Conservation (phyloP, 2,329 filamentous ascomycete species). For the Fusarium tjaetaba region DNA sequence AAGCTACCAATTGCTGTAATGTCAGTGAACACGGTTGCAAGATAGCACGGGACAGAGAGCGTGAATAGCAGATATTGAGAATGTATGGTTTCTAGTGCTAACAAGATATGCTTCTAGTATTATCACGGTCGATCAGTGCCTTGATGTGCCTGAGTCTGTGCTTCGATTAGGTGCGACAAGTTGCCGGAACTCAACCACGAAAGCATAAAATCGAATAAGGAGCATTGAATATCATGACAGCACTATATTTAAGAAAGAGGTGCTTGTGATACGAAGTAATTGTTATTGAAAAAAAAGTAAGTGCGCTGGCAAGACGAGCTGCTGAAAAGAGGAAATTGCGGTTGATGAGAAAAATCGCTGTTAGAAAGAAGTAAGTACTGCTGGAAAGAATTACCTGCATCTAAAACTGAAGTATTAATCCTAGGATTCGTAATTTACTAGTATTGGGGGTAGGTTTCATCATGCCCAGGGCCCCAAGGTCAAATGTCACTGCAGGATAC, state of each 20-base stretch:
- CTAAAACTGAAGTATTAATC: neutral
- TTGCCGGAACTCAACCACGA: neutral
- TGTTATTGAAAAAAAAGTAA: too few species aligned
- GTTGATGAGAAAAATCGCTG: neutral
- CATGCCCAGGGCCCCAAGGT: too few species aligned
- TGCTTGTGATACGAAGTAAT: neutral
- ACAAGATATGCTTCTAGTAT: neutral
- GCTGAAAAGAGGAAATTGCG: neutral
- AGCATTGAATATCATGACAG: too few species aligned
- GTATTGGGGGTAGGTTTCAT: neutral
- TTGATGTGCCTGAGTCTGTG: too few species aligned
- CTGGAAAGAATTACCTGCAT: neutral
- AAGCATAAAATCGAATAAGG: neutral
- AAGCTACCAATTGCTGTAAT: neutral
- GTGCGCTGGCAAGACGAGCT: too few species aligned
- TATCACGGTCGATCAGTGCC: neutral
- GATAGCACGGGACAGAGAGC: neutral
- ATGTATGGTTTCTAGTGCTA: neutral
- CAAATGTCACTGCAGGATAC: neutral
- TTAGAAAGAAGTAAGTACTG: too few species aligned
- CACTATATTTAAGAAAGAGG: fast-evolving
- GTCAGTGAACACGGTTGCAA: too few species aligned
- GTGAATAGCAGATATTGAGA: neutral
- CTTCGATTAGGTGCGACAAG: neutral
- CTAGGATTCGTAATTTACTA: neutral